These are phyloP conservation scores for Claviceps purpurea DNA, from an alignment of 2,329 filamentous ascomycete species.

Conservation along the genomic window DNA sequence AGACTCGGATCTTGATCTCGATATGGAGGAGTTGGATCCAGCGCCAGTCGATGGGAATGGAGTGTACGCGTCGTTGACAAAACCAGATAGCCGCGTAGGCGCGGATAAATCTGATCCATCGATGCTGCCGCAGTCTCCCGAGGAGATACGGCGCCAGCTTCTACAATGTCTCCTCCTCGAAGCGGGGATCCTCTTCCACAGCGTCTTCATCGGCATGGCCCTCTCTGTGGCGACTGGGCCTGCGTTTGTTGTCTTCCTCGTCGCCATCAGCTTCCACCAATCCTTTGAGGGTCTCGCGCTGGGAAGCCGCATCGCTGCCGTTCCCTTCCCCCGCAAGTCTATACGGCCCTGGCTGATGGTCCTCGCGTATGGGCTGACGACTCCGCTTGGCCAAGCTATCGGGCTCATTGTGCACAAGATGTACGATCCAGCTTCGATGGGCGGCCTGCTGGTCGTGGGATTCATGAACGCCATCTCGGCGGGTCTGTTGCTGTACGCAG, in stretches of 20 bases:
- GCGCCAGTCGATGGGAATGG: constrained; percentile 15
- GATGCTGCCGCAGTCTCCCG: constrained; percentile 22
- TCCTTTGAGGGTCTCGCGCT: constrained; percentile 81
- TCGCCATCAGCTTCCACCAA: constrained; percentile 75
- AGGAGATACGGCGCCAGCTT: constrained; percentile 53
- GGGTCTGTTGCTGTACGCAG: constrained; percentile 68
- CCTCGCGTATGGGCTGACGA: constrained; percentile 61
- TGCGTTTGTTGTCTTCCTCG: constrained; percentile 64
- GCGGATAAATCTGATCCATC: constrained; percentile 7
- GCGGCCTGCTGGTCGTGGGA: constrained; percentile 68
- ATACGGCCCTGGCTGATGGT: constrained; percentile 75
- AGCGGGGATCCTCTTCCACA: constrained; percentile 75
- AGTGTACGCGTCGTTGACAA: constrained; percentile 18
- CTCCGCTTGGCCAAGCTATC: constrained; percentile 72
- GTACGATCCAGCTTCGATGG: constrained; percentile 59
- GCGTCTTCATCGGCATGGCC: constrained; percentile 78
- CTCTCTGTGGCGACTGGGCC: constrained; percentile 69
- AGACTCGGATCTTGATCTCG: constrained; percentile 45
- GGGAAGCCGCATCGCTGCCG: constrained; percentile 70
- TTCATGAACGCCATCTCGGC: constrained; percentile 79
- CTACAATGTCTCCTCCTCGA: constrained; percentile 70
- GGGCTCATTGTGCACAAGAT: constrained; percentile 64
- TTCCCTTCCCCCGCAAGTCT: constrained; percentile 63
- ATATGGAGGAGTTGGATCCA: constrained; percentile 47
- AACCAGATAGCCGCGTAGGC: constrained; percentile 9